Base-by-base conservation (phyloP, 768 basidiomycete genomes). In the Gymnopilus dilepis region DNA sequence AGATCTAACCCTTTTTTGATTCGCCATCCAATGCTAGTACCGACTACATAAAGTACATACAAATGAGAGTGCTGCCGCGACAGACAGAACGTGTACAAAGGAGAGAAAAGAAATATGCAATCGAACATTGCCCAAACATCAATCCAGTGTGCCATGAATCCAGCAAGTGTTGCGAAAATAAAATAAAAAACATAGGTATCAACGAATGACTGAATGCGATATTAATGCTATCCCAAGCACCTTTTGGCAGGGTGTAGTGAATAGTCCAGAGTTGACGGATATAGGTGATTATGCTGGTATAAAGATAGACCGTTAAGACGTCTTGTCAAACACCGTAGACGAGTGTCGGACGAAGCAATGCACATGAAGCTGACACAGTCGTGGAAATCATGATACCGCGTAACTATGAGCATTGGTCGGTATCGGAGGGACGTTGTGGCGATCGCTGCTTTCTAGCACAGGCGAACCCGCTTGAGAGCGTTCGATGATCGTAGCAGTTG, bases 401-500 rank as follows among this genome's bases (percentile, higher is more conserved):
- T 69, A 63, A 59, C 66, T 65, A 59, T 68, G 63, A 38, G 62
- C 54, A 43, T 61, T 47, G 48, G 63, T 65, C 50, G 67, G 63
- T 62, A 72, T 68, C 57, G 72, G 68, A 24, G 68, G 69, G 42
- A 70, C 58, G 57, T 72, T 69, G 61, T 76, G 75, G 45, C 64
- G 67, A 60, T 71, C 71, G 43, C 69, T 67, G 58, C 69, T 72
- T 52, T 77, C 80, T 21, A 75, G 67, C 54, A 73, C 70, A 9
- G 81, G 81, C 6, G 83, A 77, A 30, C 80, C 80, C 17, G 80
- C 75, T 62, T 78, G 78, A 6, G 86, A 80, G 52, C 80, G 75
- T 70, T 84, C 82, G 41, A 77, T 77, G 65, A 84, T 74, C 37
- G 83, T 82, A 61, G 81, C 73, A 57, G 78, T 83, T 22, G 77